phyloP scores from a whole-genome alignment of 2,329 filamentous ascomycete species.

The Microsporum ferrugineum region DNA sequence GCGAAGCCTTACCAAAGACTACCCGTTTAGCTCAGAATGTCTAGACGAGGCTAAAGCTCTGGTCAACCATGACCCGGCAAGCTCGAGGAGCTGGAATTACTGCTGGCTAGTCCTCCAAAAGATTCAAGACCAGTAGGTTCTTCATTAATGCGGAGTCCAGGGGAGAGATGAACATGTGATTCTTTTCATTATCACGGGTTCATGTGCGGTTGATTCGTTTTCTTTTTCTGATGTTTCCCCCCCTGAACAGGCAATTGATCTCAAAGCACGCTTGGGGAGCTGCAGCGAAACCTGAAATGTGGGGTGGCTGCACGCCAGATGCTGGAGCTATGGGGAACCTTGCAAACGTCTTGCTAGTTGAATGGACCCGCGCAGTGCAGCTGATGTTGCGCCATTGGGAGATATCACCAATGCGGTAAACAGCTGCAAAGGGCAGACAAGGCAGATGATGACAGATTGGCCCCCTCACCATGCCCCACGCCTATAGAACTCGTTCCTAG shows the following conservation, averaged over 20 bases:
- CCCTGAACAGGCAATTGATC: conserved; percentile 41
- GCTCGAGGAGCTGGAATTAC: conserved; percentile 63
- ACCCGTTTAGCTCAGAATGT: conserved; percentile 55
- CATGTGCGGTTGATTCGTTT: neutral
- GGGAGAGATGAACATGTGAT: neutral
- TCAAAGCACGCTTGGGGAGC: conserved; percentile 50
- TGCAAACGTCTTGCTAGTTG: conserved; percentile 50
- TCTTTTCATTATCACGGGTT: neutral
- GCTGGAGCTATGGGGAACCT: conserved; percentile 48
- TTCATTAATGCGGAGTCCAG: neutral
- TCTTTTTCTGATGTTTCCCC: conserved; percentile 10
- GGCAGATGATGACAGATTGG: neutral
- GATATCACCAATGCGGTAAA: conserved; percentile 39
- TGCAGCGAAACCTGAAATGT: conserved; percentile 56
- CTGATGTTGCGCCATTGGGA: conserved; percentile 61
- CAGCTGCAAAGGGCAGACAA: neutral
- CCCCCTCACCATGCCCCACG: neutral
- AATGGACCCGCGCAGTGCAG: conserved; percentile 55
- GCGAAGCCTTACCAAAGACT: conserved; percentile 54
- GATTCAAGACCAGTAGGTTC: conserved; percentile 51
- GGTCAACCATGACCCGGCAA: conserved; percentile 53
- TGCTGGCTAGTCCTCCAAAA: conserved; percentile 61
- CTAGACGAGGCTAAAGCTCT: conserved; percentile 54
- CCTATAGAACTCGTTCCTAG: neutral
- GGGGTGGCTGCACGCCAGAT: conserved; percentile 50